phyloP scores from a whole-genome alignment of 208 protist species.

The Crithidia expoeki region DNA sequence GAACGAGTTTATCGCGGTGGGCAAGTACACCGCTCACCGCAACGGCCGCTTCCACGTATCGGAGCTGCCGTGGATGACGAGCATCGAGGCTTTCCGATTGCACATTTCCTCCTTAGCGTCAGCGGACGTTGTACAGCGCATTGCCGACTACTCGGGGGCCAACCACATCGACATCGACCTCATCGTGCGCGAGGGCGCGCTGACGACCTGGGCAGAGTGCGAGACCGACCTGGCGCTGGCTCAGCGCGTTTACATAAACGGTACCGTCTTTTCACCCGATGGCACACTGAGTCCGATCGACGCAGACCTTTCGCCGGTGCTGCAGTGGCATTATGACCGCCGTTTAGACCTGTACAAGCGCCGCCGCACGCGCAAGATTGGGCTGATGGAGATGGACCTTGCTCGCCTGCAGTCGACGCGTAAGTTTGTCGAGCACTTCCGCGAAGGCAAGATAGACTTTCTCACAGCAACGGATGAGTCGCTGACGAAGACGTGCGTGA shows the following conservation, averaged over 20 bases:
- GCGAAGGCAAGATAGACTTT: conserved; percentile 85
- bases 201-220: conserved; percentile 77
- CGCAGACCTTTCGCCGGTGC: conserved; percentile 67
- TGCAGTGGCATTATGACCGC: conserved; percentile 93
- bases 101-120: conserved; percentile 73
- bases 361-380: conserved; percentile 74
- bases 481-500: conserved; percentile 67
- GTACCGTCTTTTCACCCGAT: conserved; percentile 85
- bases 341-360: conserved; percentile 90
- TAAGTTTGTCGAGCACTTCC: conserved; percentile 88
- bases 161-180: conserved; percentile 93
- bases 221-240: conserved; percentile 74
- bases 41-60: conserved; percentile 77
- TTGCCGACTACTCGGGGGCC: conserved; percentile 89
- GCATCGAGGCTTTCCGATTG: conserved; percentile 76
- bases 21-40: conserved; percentile 64
- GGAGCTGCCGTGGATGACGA: conserved; percentile 79
- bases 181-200: conserved; percentile 54
- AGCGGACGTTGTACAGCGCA: conserved; percentile 83
- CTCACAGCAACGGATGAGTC: conserved; percentile 78
- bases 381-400: conserved; percentile 73
- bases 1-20: conserved; percentile 77
- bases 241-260: conserved; percentile 85
- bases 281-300: conserved; percentile 81
- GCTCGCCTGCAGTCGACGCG: conserved; percentile 70